Evolutionary conservation across 2,329 filamentous ascomycete genomes (phyloP).

Genomic region (Chaetomium olivaceum): DNA sequence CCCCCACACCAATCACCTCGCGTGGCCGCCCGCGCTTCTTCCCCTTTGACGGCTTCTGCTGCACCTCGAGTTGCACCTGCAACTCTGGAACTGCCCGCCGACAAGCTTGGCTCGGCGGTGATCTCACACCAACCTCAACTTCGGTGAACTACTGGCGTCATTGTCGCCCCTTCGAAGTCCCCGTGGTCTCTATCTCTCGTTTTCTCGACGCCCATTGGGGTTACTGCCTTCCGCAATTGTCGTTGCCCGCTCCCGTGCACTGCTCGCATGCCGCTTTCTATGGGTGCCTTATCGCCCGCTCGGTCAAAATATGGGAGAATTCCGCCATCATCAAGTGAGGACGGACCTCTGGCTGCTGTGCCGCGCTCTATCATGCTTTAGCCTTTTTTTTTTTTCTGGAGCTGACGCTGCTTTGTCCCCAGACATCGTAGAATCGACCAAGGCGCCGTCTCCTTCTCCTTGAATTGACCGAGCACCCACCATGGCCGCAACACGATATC

Average conservation of each 20-base stretch:
- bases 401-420: constrained; percentile 30
- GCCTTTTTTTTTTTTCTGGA: constrained; percentile 13
- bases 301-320: constrained; percentile 53
- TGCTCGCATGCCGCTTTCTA: constrained; percentile 36
- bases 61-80: constrained; percentile 4
- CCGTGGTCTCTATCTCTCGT: constrained; percentile 5
- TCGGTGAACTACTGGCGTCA: not conserved
- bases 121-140: constrained; percentile 2
- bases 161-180: not conserved
- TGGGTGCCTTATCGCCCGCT: constrained; percentile 46
- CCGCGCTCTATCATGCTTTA: constrained; percentile 12
- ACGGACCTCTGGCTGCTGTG: not conserved
- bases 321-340: constrained; percentile 47
- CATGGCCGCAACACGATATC: constrained; percentile 52
- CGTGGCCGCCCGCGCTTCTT: constrained; percentile 11
- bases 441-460: constrained; percentile 36
- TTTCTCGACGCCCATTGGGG: constrained; percentile 10
- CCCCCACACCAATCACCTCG: constrained; percentile 4
- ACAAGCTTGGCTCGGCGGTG: constrained; percentile 17
- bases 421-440: constrained; percentile 49
- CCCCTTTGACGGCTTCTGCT: constrained; percentile 10
- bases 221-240: constrained; percentile 15
- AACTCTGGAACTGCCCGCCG: not conserved
- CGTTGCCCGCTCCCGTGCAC: constrained; percentile 20
- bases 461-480: constrained; percentile 33